phyloP scores from a whole-genome alignment of 164 flowering plant genomes.

The Vitis cinerea region DNA sequence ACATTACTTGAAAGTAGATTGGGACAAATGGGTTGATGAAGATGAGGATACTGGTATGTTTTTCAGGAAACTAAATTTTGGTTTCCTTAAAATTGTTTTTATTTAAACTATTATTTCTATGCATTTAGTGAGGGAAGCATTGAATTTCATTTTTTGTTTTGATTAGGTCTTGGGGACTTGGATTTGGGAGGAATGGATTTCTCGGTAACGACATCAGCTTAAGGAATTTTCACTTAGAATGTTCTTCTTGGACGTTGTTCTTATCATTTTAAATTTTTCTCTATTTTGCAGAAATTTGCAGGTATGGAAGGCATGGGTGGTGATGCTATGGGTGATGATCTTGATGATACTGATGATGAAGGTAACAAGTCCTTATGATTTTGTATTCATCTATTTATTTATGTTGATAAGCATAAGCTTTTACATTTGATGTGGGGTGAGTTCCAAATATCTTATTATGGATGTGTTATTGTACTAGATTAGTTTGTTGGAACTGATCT shows the following conservation, averaged over 20 bases:
- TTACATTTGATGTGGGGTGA: not conserved
- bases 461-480: not conserved
- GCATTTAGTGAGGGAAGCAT: not conserved
- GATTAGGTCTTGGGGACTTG: constrained; percentile 49
- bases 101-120: not conserved
- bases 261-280: not conserved
- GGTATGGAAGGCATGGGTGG: constrained; percentile 45
- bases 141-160: constrained; percentile 8
- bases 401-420: not conserved
- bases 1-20: constrained; percentile 80
- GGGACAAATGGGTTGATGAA: constrained; percentile 99
- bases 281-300: constrained; percentile 50
- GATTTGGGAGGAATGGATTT: constrained; percentile 91
- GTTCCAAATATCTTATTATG: not conserved
- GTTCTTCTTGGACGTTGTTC: not conserved
- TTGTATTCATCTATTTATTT: no score
- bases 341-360: constrained; percentile 77
- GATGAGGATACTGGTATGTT: constrained; percentile 64
- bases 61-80: not conserved
- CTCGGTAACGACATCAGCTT: constrained; percentile 51
- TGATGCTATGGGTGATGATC: constrained; percentile 36
- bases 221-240: not conserved
- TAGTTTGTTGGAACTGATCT: no score
- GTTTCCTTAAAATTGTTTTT: not conserved
- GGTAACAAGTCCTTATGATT: constrained; percentile 29